Evolutionary conservation across 306 rosid species (phyloP).

Genomic region (Trifolium pratense): DNA sequence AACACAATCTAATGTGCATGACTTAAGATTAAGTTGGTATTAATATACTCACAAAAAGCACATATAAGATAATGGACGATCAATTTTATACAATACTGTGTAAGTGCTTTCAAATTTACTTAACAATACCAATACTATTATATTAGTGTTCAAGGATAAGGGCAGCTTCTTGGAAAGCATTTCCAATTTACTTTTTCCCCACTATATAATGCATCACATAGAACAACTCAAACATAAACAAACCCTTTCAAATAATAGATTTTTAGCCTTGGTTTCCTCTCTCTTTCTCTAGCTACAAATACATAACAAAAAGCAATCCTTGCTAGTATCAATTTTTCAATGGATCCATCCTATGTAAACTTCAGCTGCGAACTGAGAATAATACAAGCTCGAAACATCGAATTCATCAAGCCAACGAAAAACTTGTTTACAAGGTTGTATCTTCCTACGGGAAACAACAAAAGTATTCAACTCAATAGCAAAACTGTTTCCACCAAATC

Average conservation of each 20-base stretch:
- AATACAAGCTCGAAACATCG: slow-evolving; percentile 54
- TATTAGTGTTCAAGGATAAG: slow-evolving; percentile 32
- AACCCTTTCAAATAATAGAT: not conserved
- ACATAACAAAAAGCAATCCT: not conserved
- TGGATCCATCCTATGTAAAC: slow-evolving; percentile 50
- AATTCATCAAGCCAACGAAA: slow-evolving; percentile 41
- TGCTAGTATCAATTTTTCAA: slow-evolving; percentile 24
- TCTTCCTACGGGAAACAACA: slow-evolving; percentile 58
- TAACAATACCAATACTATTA: too few species aligned
- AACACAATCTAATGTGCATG: slow-evolving; percentile 35
- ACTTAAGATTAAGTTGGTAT: slow-evolving; percentile 15
- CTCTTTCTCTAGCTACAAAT: not conserved
- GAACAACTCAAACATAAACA: slow-evolving; percentile 32
- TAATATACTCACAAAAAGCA: slow-evolving; percentile 28
- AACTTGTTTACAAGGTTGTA: slow-evolving; percentile 60
- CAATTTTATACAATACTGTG: not conserved
- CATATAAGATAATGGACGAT: slow-evolving; percentile 16
- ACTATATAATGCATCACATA: not conserved
- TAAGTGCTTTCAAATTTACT: not conserved
- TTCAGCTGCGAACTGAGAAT: slow-evolving; percentile 64
- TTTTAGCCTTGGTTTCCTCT: not conserved
- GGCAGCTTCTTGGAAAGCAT: slow-evolving; percentile 36
- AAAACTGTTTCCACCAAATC: slow-evolving; percentile 50
- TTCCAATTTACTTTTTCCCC: slow-evolving; percentile 4
- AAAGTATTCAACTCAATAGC: slow-evolving; percentile 54